These are phyloP conservation scores for Fusarium sp. DNA, from an alignment of 2,329 filamentous ascomycete species.

Conservation along the genomic window DNA sequence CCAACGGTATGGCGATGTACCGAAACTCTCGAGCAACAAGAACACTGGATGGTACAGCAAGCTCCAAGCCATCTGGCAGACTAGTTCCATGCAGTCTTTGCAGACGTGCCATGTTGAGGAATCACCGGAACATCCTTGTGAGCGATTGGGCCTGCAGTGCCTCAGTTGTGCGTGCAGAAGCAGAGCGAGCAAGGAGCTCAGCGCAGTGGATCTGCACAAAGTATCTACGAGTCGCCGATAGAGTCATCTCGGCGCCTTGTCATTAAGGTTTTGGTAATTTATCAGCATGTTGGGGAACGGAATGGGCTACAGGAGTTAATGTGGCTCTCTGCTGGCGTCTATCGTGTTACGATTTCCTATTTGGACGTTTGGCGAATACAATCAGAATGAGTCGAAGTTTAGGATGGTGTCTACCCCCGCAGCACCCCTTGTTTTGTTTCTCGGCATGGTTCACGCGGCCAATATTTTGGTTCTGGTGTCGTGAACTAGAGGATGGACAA, in stretches of 20 bases:
- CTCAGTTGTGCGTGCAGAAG: slow-evolving; percentile 3
- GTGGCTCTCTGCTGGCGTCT: background rate
- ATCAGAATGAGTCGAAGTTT: slow-evolving; percentile 19
- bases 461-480: slow-evolving; percentile 12
- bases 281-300: slow-evolving; percentile 10
- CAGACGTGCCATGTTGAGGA: background rate
- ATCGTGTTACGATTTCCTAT: background rate
- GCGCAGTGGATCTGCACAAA: slow-evolving; percentile 20
- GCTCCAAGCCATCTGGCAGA: background rate
- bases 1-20: slow-evolving; percentile 3
- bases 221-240: slow-evolving; percentile 5
- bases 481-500: slow-evolving; percentile 7
- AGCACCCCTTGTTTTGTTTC: slow-evolving; percentile 9
- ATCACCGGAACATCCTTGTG: background rate
- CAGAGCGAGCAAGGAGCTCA: background rate
- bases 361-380: background rate
- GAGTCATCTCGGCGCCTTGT: slow-evolving; percentile 8
- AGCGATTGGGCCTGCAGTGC: background rate
- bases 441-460: slow-evolving; percentile 24
- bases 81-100: background rate
- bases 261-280: slow-evolving; percentile 1
- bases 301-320: background rate
- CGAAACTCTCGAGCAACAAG: background rate
- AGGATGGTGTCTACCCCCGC: slow-evolving; percentile 20
- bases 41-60: background rate